phyloP scores from a whole-genome alignment of 23 red algal genomes.

The Gracilaria domingensis region DNA sequence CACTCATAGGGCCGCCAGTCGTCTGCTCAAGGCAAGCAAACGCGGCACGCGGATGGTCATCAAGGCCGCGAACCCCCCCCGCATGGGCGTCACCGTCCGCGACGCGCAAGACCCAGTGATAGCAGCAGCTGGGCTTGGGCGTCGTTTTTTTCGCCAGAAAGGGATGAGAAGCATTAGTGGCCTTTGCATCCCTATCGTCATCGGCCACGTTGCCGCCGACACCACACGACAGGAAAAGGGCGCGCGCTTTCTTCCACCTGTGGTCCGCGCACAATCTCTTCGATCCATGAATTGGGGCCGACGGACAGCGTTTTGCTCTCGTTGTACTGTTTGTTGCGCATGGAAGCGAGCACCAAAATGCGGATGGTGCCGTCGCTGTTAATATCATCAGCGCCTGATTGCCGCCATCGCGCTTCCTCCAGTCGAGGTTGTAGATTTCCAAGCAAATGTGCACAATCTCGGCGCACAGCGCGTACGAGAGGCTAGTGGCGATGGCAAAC shows the following conservation, averaged over 20 bases:
- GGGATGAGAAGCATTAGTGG: constrained; percentile 57
- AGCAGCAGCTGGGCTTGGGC: constrained; percentile 54
- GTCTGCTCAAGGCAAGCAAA: constrained; percentile 76
- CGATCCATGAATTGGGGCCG: constrained; percentile 66
- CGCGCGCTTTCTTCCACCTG: constrained; percentile 69
- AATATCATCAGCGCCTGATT: constrained; percentile 76
- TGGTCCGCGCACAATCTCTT: constrained; percentile 75
- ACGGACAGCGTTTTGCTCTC: not conserved
- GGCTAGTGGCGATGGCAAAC: constrained; percentile 26
- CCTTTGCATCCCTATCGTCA: constrained; percentile 81
- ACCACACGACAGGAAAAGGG: constrained; percentile 72
- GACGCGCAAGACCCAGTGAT: constrained; percentile 72
- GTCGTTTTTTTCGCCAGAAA: constrained; percentile 31
- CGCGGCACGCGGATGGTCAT: constrained; percentile 77
- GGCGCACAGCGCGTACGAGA: not conserved
- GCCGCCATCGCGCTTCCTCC: constrained; percentile 82
- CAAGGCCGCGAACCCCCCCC: constrained; percentile 80
- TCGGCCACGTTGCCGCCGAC: constrained; percentile 79
- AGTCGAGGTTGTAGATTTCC: constrained; percentile 72
- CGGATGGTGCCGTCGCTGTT: constrained; percentile 84
- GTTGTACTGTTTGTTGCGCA: not conserved
- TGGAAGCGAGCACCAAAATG: constrained; percentile 64
- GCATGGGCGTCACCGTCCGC: no score
- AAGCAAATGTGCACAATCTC: constrained; percentile 62
- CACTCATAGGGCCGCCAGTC: constrained; percentile 37